Conservation (phyloP, 345 rosid species). For the Eucalyptus regnans region DNA sequence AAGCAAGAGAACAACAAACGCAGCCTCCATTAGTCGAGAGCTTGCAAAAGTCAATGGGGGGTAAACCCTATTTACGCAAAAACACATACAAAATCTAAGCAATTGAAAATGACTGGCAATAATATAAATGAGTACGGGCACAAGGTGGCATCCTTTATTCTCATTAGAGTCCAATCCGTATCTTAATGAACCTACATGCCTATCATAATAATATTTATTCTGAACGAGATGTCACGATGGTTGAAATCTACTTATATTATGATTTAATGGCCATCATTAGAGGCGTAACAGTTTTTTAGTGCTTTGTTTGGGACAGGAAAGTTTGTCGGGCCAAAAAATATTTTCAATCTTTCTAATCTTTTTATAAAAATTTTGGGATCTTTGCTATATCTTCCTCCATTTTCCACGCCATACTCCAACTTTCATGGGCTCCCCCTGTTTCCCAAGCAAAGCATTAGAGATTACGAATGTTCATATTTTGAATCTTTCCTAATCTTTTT, state of each 20-base stretch:
- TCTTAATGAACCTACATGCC: neutral
- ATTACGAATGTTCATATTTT: neutral
- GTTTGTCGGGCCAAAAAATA: fast-evolving
- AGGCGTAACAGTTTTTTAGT: neutral
- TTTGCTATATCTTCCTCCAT: neutral
- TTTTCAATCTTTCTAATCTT: neutral
- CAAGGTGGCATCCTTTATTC: neutral
- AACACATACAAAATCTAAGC: neutral
- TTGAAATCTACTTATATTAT: neutral
- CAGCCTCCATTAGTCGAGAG: neutral
- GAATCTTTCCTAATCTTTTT: no score
- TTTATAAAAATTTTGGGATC: neutral
- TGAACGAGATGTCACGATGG: fast-evolving
- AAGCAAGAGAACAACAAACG: neutral
- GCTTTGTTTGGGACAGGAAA: neutral
- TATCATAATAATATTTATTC: neutral
- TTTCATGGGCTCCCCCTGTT: neutral
- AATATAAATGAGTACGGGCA: neutral
- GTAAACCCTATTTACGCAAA: neutral
- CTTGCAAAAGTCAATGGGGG: neutral
- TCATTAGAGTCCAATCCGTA: neutral
- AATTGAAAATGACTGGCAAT: neutral
- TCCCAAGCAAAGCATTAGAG: neutral
- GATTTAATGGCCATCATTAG: neutral
- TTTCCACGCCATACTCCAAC: neutral